Evolutionary conservation across 1,284 basidiomycete genomes (phyloP), one percentile per base, ranked within the genome.

Genomic region (Apiotrichum domesticum): DNA sequence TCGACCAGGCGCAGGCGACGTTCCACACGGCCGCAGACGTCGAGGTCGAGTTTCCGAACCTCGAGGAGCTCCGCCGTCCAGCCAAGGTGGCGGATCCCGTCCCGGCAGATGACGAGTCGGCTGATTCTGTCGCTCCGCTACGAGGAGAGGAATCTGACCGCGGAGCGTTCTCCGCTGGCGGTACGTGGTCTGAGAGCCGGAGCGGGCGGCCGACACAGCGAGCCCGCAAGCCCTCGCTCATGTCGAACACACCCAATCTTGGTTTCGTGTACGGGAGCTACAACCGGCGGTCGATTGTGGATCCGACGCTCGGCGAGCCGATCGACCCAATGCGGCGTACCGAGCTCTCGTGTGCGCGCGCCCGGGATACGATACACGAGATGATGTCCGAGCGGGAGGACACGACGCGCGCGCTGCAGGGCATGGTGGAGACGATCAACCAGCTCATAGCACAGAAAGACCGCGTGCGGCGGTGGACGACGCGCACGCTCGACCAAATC

Each of bases 251-350:
- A 1, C 60, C 57, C 3, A 48, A 63, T 10, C 59, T 61, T 35
- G 41, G 58, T 0, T 51, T 54, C 4, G 55, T 59, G 3, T 42
- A 66, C 15, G 61, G 62, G 7, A 65, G 66, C 9, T 67, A 64
- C 55, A 65, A 67, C 4, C 50, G 64, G 14, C 57, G 71, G 9
- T 67, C 63, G 0, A 64, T 63, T 5, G 54, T 73, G 15, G 67
- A 66, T 54, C 66, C 68, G 0, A 59, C 45, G 6, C 63, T 66
- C 7, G 62, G 54, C 6, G 49, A 48, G 0, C 37, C 58, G 2
- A 63, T 71, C 3, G 63, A 71, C 53, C 68, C 71, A 0, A 56
- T 70, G 39, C 55, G 52, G 1, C 65, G 63, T n/a, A 52, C 63
- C 9, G 62, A 69, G 51, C 54, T 65, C 4, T 55, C 61, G 13